Percentiles rank a stretch among this genome's conserved stretches.
Evolutionary conservation across 495 filamentous ascomycete species (phyloP).

Genomic region (Tuber indicum): DNA sequence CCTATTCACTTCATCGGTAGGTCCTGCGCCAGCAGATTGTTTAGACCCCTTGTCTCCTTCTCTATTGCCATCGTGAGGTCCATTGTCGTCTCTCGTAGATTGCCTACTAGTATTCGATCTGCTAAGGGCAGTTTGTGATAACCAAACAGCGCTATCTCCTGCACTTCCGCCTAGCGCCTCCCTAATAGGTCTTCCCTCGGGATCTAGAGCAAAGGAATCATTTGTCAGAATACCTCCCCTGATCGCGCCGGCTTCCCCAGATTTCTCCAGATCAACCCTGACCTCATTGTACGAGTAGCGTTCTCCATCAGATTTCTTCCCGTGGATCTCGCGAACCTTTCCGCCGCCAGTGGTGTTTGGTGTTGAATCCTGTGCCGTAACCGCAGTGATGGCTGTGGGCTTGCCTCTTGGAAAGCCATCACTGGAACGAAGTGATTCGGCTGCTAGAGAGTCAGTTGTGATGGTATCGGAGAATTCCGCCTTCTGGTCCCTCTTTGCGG

Average conservation of each 20-base stretch:
- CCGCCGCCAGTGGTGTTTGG: slow-evolving; percentile 49
- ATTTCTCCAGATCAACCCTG: slow-evolving; percentile 4
- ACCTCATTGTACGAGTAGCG: not conserved
- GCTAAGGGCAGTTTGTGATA: not conserved
- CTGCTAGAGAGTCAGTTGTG: slow-evolving; percentile 58
- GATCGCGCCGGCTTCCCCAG: not conserved
- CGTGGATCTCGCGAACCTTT: slow-evolving; percentile 46
- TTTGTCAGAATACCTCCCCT: not conserved
- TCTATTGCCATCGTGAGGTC: slow-evolving; percentile 10
- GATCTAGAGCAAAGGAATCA: slow-evolving; percentile 4
- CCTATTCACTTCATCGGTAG: slow-evolving; percentile 5
- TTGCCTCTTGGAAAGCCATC: slow-evolving; percentile 53
- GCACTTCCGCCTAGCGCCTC: slow-evolving; percentile 2
- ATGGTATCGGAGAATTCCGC: slow-evolving; percentile 53
- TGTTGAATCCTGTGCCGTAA: slow-evolving; percentile 39
- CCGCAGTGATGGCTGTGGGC: slow-evolving; percentile 52
- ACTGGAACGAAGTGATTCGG: slow-evolving; percentile 51
- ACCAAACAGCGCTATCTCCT: not conserved
- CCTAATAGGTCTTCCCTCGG: not conserved
- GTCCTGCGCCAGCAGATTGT: not conserved
- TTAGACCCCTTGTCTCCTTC: not conserved
- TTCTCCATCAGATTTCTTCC: slow-evolving; percentile 42
- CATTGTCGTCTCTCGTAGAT: not conserved
- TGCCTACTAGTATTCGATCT: slow-evolving; percentile 6
- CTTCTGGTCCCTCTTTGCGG: slow-evolving; percentile 39